Percentiles rank a stretch among this genome's conserved stretches.
phyloP scores from a whole-genome alignment of 2,329 filamentous ascomycete genomes.

The Lecanoromycetidae sp. region DNA sequence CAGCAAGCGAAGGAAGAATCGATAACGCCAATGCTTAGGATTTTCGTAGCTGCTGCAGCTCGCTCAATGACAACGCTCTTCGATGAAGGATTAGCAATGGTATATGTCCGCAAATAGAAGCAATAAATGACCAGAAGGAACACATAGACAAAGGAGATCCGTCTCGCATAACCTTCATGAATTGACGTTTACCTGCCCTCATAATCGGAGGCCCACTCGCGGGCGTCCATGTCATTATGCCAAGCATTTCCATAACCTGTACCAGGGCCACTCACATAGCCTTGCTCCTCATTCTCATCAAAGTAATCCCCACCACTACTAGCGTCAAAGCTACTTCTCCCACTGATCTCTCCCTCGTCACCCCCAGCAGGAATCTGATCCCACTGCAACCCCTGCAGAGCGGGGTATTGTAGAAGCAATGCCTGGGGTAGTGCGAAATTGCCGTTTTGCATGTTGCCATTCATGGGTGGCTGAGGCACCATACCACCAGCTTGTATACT shows the following conservation, averaged over 20 bases:
- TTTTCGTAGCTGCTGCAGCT: background rate
- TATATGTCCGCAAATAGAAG: background rate
- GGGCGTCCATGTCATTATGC: slow-evolving; percentile 7
- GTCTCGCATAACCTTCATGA: slow-evolving; percentile 2
- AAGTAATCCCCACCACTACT: slow-evolving; percentile 57
- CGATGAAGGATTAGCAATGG: slow-evolving; percentile 4
- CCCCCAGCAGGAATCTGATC: slow-evolving; percentile 51
- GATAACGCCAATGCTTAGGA: slow-evolving; percentile 6
- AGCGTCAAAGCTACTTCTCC: slow-evolving; percentile 68
- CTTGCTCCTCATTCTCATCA: slow-evolving; percentile 48
- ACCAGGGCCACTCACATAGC: slow-evolving; percentile 25
- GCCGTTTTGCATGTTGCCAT: slow-evolving; percentile 39
- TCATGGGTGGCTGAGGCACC: slow-evolving; percentile 10
- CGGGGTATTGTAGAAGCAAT: slow-evolving; percentile 81
- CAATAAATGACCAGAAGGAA: background rate
- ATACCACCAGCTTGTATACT: slow-evolving; percentile 14
- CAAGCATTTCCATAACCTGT: slow-evolving; percentile 16
- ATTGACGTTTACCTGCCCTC: slow-evolving; percentile 8
- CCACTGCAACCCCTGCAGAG: slow-evolving; percentile 85
- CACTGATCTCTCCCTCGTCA: slow-evolving; percentile 62
- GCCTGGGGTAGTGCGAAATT: slow-evolving; percentile 71
- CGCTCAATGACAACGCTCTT: background rate
- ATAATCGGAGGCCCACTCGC: slow-evolving; percentile 16
- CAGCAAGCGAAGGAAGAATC: background rate
- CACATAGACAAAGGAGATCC: background rate